Percentiles rank a stretch among this genome's conserved stretches.
phyloP scores from a whole-genome alignment of 2,329 filamentous ascomycete species.

The Piedraia hortae region DNA sequence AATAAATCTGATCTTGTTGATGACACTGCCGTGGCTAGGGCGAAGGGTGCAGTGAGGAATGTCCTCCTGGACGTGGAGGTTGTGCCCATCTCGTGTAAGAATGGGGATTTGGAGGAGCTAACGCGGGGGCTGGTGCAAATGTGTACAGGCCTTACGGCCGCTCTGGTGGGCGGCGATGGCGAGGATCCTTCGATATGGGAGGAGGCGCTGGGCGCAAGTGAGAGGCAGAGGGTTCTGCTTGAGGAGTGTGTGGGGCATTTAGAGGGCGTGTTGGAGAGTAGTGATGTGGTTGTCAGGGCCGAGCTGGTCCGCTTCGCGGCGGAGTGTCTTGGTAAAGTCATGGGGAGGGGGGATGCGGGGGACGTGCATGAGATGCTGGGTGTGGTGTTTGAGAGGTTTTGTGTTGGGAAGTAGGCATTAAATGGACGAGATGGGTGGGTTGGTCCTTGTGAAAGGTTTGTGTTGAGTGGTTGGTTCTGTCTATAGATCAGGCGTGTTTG shows the following conservation, averaged over 20 bases:
- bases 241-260: conserved; percentile 44
- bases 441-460: too few species aligned
- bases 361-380: conserved; percentile 91
- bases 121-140: conserved; percentile 36
- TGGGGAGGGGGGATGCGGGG: conserved; percentile 54
- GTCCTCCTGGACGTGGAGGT: conserved; percentile 20
- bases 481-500: too few species aligned
- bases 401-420: conserved; percentile 15
- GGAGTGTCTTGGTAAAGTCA: conserved; percentile 58
- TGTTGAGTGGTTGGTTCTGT: too few species aligned
- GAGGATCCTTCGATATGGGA: conserved; percentile 41
- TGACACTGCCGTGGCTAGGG: too few species aligned
- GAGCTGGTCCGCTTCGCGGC: conserved; percentile 67
- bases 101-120: conserved; percentile 24
- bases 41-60: conserved; percentile 16
- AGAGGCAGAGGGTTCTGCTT: conserved; percentile 63
- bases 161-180: conserved; percentile 13
- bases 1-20: conserved; percentile 37
- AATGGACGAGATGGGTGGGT: too few species aligned
- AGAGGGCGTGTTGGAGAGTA: conserved; percentile 38
- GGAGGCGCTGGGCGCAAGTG: conserved; percentile 70
- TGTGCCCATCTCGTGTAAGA: conserved; percentile 42
- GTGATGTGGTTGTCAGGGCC: conserved; percentile 66
- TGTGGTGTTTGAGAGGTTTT: conserved; percentile 80
- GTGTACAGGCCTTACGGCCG: conserved; percentile 42